Percentiles rank a stretch among this genome's conserved stretches.
These are phyloP conservation scores for Linanthus parryae DNA, from an alignment of 148 eudicot genomes.

Conservation along the genomic window DNA sequence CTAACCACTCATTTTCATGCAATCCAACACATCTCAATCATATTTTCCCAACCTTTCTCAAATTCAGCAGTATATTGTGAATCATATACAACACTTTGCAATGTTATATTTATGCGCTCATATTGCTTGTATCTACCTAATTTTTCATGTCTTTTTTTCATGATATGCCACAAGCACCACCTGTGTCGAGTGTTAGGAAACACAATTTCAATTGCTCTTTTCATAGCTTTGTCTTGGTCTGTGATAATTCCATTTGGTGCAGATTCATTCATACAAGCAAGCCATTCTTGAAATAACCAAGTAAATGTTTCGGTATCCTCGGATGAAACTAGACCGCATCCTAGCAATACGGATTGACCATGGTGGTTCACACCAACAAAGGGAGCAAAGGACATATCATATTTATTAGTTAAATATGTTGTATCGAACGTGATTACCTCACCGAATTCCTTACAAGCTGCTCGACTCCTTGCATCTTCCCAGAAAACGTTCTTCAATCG, in stretches of 20 bases:
- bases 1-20: slow-evolving; percentile 2
- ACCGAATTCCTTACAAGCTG: not conserved
- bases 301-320: not conserved
- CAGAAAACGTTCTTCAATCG: slow-evolving; percentile 5
- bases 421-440: slow-evolving; percentile 7
- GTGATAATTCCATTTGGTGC: not conserved
- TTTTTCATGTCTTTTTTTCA: not conserved
- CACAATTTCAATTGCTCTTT: not conserved
- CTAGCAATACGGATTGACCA: not conserved
- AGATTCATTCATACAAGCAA: not conserved
- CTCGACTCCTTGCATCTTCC: slow-evolving; percentile 4
- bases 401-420: slow-evolving; percentile 10
- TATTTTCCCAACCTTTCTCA: not conserved
- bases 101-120: not conserved
- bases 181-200: not conserved
- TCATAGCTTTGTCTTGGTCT: not conserved
- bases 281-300: not conserved
- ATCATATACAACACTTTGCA: not conserved
- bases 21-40: slow-evolving; percentile 2
- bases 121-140: not conserved
- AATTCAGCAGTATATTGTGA: not conserved
- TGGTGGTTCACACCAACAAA: not conserved
- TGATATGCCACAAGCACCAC: not conserved
- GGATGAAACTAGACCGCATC: slow-evolving; percentile 3
- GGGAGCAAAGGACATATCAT: slow-evolving; percentile 1